phyloP scores from a whole-genome alignment of 2,329 filamentous ascomycete species.

The Camillea tinctor region DNA sequence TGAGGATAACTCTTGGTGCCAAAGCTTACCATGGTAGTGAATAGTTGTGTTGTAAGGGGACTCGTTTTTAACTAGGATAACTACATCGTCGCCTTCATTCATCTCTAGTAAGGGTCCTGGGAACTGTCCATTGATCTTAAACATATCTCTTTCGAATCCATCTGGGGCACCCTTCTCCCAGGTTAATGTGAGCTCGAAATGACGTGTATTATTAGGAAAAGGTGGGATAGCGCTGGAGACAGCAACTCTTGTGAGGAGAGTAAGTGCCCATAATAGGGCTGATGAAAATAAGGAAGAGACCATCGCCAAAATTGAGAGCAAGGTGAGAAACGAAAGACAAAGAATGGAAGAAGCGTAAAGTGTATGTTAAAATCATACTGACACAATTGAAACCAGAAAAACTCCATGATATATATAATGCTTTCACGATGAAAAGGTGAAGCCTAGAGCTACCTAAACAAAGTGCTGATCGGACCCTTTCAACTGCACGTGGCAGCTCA shows the following conservation, averaged over 20 bases:
- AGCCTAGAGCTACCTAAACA: not conserved
- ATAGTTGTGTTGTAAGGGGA: constrained; percentile 48
- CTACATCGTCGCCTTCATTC: constrained; percentile 48
- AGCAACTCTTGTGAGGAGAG: not conserved
- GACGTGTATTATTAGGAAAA: not conserved
- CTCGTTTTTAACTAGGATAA: constrained; percentile 45
- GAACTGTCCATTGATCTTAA: constrained; percentile 51
- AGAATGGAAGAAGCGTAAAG: no score
- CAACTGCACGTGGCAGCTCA: not conserved
- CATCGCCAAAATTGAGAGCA: not conserved
- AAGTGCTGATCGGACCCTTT: not conserved
- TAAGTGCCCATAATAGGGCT: not conserved
- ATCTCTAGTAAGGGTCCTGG: constrained; percentile 60
- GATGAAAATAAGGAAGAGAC: not conserved
- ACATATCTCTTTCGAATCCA: constrained; percentile 5
- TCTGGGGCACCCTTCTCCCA: constrained; percentile 4
- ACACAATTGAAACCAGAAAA: not conserved
- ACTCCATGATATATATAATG: not conserved
- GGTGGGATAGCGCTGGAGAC: not conserved
- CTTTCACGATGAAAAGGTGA: not conserved
- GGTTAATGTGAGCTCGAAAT: not conserved
- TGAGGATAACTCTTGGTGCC: not conserved
- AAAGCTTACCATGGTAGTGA: constrained; percentile 35
- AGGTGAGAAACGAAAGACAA: no score
- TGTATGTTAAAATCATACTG: no score